Evolutionary conservation across 2,329 filamentous ascomycete species (phyloP), one percentile per base, ranked within the genome.

Genomic region (Scedosporium minutisporum): DNA sequence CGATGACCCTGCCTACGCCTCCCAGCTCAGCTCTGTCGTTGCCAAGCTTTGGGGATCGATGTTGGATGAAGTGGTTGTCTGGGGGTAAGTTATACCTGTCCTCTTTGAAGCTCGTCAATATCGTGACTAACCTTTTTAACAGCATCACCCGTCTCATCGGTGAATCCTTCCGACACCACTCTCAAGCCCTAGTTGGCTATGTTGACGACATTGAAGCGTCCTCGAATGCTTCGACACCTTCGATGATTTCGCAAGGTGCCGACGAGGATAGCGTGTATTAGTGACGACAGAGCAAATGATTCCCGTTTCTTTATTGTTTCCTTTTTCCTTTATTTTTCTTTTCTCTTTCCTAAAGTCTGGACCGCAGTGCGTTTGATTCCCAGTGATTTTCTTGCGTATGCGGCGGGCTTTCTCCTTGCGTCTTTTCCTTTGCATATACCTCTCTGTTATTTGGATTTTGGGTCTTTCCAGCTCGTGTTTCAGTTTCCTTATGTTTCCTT

Each of bases 31-130:
- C 79, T 95, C 93, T n/a, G 91, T 91, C 61, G 93, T 99, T 53
- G 93, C 93, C 66, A 87, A 91, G 70, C 86, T 97, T 57, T 99
- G 95, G 95, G 95, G 93, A 69, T 93, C 91, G 66, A 97, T 97
- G 89, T 87, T 97, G 67, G 95, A 97, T 73, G 95, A 97, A 77
- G 95, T 97, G 66, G 93, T 97, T 68, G 95, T 99, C 65, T 97
- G 95, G 95, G 95, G 95, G 92, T 96, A 88, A 86, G 92, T 89
- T 61, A 58, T 62, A 23, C 4, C 44, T 16, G 55, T 14, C 16
- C 53, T 53, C 27, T 33, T 60, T 61, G 7, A 14, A 46, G 14
- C n/a, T 16, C 5, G 44, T 44, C 55, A 57, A 33, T 53, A 23
- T 6, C 23, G 59, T 27, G 7, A 27, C 65, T 71, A 67, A 71